These are phyloP conservation scores for Orbilia quercus DNA, from an alignment of 2,329 filamentous ascomycete species.

Conservation along the genomic window DNA sequence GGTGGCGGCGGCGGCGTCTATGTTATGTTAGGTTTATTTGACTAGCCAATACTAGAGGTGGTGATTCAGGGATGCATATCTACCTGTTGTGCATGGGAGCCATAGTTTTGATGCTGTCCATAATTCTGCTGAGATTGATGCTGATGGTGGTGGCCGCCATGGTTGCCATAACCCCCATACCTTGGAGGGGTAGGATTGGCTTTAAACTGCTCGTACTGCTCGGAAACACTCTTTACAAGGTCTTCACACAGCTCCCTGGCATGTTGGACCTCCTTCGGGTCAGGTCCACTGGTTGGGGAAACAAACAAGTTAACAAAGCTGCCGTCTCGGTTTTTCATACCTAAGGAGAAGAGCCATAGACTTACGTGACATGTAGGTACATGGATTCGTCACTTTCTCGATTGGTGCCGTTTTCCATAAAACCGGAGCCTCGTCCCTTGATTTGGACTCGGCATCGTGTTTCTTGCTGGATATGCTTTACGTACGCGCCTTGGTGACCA, in stretches of 20 bases:
- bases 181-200: conserved; percentile 76
- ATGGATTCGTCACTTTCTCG: conserved; percentile 93
- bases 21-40: conserved; percentile 54
- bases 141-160: conserved; percentile 64
- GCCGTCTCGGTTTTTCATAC: not conserved
- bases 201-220: conserved; percentile 93
- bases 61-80: not conserved
- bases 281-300: conserved; percentile 75
- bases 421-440: conserved; percentile 94
- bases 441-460: conserved; percentile 97
- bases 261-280: conserved; percentile 83
- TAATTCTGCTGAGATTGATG: conserved; percentile 63
- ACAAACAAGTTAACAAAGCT: not conserved
- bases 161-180: conserved; percentile 68
- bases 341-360: conserved; percentile 57
- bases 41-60: not conserved
- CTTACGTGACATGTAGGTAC: conserved; percentile 94
- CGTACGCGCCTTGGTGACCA: conserved; percentile 90
- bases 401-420: conserved; percentile 88
- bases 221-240: conserved; percentile 83
- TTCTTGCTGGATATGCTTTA: conserved; percentile 97
- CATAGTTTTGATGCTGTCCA: conserved; percentile 63
- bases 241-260: conserved; percentile 91
- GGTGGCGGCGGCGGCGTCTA: conserved; percentile 59
- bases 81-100: conserved; percentile 60